Conservation (phyloP, 2,329 filamentous ascomycete species). For the Nannizziopsis barbatae region DNA sequence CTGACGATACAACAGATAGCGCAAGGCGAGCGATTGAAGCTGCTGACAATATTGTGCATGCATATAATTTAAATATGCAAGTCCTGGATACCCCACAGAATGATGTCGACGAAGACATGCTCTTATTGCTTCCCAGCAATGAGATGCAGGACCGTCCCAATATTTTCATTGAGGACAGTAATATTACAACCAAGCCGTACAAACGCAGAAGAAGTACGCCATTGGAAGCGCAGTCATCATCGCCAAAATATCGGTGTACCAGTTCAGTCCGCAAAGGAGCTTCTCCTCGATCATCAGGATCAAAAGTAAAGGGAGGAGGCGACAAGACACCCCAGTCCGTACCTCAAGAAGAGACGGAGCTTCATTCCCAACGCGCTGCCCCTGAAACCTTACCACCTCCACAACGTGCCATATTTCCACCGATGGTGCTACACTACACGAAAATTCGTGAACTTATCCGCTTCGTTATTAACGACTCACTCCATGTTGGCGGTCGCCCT, state of each 20-base stretch:
- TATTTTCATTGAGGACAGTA: slow-evolving; percentile 34
- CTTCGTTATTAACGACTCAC: slow-evolving; percentile 38
- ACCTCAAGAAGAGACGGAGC: slow-evolving; percentile 30
- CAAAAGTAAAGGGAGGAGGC: slow-evolving; percentile 34
- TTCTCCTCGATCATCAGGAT: slow-evolving; percentile 31
- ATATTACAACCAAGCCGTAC: slow-evolving; percentile 34
- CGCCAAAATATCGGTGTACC: slow-evolving; percentile 29
- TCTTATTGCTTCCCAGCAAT: slow-evolving; percentile 18
- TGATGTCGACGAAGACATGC: slow-evolving; percentile 28
- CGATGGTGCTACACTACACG: slow-evolving; percentile 32
- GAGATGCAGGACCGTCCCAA: slow-evolving; percentile 29
- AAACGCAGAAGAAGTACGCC: slow-evolving; percentile 37
- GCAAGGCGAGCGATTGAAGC: slow-evolving; percentile 61
- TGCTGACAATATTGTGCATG: slow-evolving; percentile 64
- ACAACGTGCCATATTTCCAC: slow-evolving; percentile 21
- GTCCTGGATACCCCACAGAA: slow-evolving; percentile 52
- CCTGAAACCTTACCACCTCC: slow-evolving; percentile 21
- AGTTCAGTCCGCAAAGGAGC: slow-evolving; percentile 26
- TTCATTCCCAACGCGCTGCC: slow-evolving; percentile 24
- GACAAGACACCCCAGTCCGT: slow-evolving; percentile 31
- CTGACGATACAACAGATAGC: slow-evolving; percentile 42
- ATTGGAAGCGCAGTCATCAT: slow-evolving; percentile 25
- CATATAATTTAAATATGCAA: slow-evolving; percentile 64
- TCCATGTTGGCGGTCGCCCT: slow-evolving; percentile 39
- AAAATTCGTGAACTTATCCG: slow-evolving; percentile 38